A percentile compares a stretch with the other conserved stretches of the same genome.
Evolutionary conservation across 768 basidiomycete species (phyloP).

Genomic region (Lactarius psammicola): DNA sequence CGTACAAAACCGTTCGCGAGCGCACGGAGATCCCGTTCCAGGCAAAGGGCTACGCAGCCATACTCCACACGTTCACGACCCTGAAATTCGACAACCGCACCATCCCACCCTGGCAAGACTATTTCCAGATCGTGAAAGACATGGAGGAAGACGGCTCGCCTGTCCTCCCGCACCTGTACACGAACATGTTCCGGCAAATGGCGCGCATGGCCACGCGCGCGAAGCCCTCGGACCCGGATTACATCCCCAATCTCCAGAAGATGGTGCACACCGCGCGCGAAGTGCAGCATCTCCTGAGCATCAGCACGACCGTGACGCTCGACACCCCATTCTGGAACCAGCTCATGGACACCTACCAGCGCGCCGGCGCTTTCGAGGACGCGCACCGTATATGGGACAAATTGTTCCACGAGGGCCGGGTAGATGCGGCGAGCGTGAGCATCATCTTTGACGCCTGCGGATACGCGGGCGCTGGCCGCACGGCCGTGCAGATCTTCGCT

Average conservation of each 20-base stretch:
- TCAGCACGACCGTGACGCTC: slow-evolving; percentile 74
- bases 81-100: slow-evolving; percentile 47
- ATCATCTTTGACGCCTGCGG: slow-evolving; percentile 88
- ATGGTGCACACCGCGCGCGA: slow-evolving; percentile 55
- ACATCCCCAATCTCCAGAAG: slow-evolving; percentile 32
- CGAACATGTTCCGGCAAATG: slow-evolving; percentile 60
- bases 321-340: slow-evolving; percentile 61
- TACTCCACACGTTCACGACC: slow-evolving; percentile 62
- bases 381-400: slow-evolving; percentile 80
- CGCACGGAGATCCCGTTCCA: slow-evolving; percentile 42
- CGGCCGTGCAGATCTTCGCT: slow-evolving; percentile 54
- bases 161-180: slow-evolving; percentile 61
- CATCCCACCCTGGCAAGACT: slow-evolving; percentile 43
- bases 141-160: slow-evolving; percentile 67
- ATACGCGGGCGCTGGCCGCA: slow-evolving; percentile 48
- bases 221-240: slow-evolving; percentile 27
- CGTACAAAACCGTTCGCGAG: slow-evolving; percentile 49
- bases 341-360: slow-evolving; percentile 86
- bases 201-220: slow-evolving; percentile 41
- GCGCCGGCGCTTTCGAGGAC: slow-evolving; percentile 66
- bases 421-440: slow-evolving; percentile 65
- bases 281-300: slow-evolving; percentile 71
- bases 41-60: slow-evolving; percentile 56
- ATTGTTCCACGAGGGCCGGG: slow-evolving; percentile 56
- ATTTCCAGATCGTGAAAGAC: slow-evolving; percentile 75